Percentiles rank a stretch among this genome's conserved stretches.
Conservation (phyloP, 225 moss, liverwort and hornwort species). For the Marchantia polymorpha region DNA sequence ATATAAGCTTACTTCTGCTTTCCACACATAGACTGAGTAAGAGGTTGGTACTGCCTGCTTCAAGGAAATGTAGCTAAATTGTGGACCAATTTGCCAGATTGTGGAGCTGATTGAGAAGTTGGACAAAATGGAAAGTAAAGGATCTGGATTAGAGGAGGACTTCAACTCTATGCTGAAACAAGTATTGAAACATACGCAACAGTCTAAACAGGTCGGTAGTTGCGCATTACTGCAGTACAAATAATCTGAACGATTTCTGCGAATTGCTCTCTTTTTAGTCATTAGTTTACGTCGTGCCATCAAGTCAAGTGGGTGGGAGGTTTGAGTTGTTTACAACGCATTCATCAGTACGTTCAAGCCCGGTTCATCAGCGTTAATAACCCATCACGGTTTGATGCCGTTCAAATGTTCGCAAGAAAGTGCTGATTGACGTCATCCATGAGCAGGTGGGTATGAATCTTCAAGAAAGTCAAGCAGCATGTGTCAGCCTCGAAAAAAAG, state of each 20-base stretch:
- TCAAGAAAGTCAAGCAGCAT: constrained; percentile 29
- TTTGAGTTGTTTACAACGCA: too few relatives aligned
- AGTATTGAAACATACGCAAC: constrained; percentile 26
- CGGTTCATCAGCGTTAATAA: too few relatives aligned
- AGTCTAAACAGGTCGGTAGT: constrained; percentile 30
- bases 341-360: too few relatives aligned
- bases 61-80: background rate
- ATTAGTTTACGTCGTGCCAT: too few relatives aligned
- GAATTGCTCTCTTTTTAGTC: too few relatives aligned
- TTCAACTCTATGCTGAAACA: constrained; percentile 33
- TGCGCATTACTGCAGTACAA: too few relatives aligned
- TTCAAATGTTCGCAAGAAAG: too few relatives aligned
- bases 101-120: constrained; percentile 27
- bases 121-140: constrained; percentile 26
- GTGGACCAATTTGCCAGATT: constrained; percentile 21
- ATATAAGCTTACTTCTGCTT: background rate
- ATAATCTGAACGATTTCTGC: too few relatives aligned
- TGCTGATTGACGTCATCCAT: too few relatives aligned
- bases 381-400: too few relatives aligned
- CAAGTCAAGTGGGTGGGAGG: too few relatives aligned
- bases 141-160: constrained; percentile 31
- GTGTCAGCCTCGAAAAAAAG: constrained; percentile 19
- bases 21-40: background rate
- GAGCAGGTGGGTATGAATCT: constrained; percentile 27
- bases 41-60: too few relatives aligned